Evolutionary conservation across 495 filamentous ascomycete genomes (phyloP), one percentile per base, ranked within the genome.

Genomic region (Jackrogersella minutella): DNA sequence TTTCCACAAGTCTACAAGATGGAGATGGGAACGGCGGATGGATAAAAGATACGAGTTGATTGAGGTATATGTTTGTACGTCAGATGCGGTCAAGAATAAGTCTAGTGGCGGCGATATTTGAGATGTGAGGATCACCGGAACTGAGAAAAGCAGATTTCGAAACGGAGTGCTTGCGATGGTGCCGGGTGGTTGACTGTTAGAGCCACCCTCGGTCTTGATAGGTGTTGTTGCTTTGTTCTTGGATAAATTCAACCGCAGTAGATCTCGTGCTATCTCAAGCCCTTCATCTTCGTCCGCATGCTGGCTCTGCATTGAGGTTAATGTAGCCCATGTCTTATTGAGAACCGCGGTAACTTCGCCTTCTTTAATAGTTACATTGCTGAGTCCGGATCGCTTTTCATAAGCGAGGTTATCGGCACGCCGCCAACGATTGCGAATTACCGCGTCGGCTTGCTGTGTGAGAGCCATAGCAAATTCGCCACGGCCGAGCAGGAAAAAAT

Each of bases 391-490:
- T 7, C 81, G 74, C 49, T 85, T 85, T 54, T 85, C 79, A 53
- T 84, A 81, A 10, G 77, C 80, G 5, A 85, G 71, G 56, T 85
- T 85, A 39, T 85, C 83, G 3, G 79, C 75, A 33, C 78, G 75
- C 41, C 79, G 77, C 85, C 84, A 87, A 34, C 86, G 81, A 53
- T 78, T 81, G 10, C 84, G 77, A 19, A 96, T 84, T 60, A 87
- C 87, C 33, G 90, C 84, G 65, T 96, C 91, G 7, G 93, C 92
- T 79, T 97, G 90, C 30, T 88, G 84, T 0, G 95, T 91, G 16
- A 99, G 79, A 8, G 91, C 87, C 63, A 94, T 85, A 5, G 92
- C 92, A 75, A 99, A 99, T 72, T 97, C 95, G 8, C 95, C 94
- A 14, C 91, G 84, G 8, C 90, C 86, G 8, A 99, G 85, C 8